Evolutionary conservation across 192 early-diverging fungal species (phyloP).

Genomic region (Chytriomyces hyalinus): DNA sequence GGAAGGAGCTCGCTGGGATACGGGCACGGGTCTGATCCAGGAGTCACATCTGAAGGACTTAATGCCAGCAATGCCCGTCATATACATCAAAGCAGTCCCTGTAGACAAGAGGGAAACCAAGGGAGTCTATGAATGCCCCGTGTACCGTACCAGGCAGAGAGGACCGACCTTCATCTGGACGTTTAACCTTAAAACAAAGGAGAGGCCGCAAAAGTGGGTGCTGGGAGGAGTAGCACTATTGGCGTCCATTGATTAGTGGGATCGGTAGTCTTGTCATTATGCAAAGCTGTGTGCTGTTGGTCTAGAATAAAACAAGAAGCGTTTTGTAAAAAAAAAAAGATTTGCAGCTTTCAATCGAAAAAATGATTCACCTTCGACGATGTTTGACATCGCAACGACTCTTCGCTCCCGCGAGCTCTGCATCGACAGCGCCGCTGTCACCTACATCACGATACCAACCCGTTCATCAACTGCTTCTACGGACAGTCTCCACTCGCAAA

Average conservation of each 20-base stretch:
- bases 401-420: no score
- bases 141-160: slow-evolving; percentile 64
- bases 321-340: no score
- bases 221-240: slow-evolving; percentile 65
- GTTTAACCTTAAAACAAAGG: slow-evolving; percentile 71
- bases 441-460: no score
- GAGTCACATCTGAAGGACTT: slow-evolving; percentile 67
- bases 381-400: no score
- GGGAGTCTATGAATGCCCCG: slow-evolving; percentile 70
- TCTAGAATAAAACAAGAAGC: no score
- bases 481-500: no score
- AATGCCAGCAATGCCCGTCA: slow-evolving; percentile 69
- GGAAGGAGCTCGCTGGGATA: slow-evolving; percentile 73
- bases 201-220: slow-evolving; percentile 68
- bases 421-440: no score
- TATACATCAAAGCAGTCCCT: slow-evolving; percentile 68
- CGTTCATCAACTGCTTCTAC: no score
- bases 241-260: slow-evolving; percentile 46
- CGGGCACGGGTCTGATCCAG: slow-evolving; percentile 67
- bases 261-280: no score
- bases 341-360: no score
- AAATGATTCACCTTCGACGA: no score
- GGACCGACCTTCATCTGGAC: slow-evolving; percentile 73
- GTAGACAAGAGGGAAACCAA: slow-evolving; percentile 71
- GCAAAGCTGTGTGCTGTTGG: no score